Base-by-base conservation (phyloP, 352 stramenopile species). In the Phytophthora macrochlamydospora region DNA sequence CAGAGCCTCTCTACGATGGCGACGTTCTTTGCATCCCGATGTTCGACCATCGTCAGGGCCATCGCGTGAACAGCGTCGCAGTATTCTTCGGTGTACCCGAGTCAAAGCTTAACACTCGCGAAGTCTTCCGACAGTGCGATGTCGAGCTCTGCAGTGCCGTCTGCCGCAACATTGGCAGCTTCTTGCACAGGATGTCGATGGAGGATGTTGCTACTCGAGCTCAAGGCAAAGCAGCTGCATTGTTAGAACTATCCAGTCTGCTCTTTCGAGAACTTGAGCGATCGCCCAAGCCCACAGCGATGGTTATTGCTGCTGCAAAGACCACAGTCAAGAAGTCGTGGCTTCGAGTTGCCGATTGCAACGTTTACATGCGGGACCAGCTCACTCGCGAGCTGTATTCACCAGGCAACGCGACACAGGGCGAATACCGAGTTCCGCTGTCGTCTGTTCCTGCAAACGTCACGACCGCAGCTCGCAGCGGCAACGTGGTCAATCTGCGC, bases 401-500 rank as follows among this genome's bases (percentile, higher is more conserved):
- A 14, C 77, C 79, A 3, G 81, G 86, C 28, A 72, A 76, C 28
- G 65, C 70, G 2, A 79, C 72, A 4, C 62, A 86, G 12, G 56
- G 56, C 2, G 71, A 74, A 2, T 79, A 92, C 33, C 77, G 82
- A 43, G 83, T 92, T 30, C 74, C 83, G 6, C 63, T 82, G 45
- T 76, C 72, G 4, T 66, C 67, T 0, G 70, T 52, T 8, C 76
- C 78, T 56, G 71, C 83, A 7, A 85, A 86, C 57, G 71, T 83
- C 24, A 86, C 80, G 12, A 73, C 76, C 1, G 89, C 92, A 6
- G 89, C 85, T 28, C 74, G 75, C 14, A 89, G 65, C 4, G 87
- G 87, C 33, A 78, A 91, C 50, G 67, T 86, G 29, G 81, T 96
- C 51, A 96, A 97, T 59, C 62, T 97, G 3, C 75, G 74, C 0